Evolutionary conservation across 768 basidiomycete genomes (phyloP).

Genomic region (Austroboletus eburneus): DNA sequence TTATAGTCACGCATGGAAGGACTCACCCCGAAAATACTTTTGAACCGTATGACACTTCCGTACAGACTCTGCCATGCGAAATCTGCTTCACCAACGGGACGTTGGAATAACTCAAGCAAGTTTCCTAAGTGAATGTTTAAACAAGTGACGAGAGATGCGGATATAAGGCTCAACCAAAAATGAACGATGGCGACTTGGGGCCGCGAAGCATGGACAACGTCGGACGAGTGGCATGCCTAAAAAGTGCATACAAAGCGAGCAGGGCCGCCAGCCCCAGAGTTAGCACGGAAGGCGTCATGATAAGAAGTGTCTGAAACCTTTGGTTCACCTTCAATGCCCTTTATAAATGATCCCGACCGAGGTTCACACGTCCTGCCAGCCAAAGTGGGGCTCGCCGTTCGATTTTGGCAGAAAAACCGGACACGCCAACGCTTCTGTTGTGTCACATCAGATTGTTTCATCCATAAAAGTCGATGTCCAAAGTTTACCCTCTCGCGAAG

Average conservation of each 20-base stretch:
- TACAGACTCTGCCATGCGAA: slow-evolving; percentile 28
- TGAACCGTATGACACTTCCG: slow-evolving; percentile 24
- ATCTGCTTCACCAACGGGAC: slow-evolving; percentile 25
- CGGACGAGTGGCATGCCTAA: background rate
- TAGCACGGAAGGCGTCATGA: slow-evolving; percentile 4
- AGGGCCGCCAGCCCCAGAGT: background rate
- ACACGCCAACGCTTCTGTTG: no score
- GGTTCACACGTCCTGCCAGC: no score
- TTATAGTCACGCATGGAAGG: no score
- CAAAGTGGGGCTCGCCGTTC: no score
- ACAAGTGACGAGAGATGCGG: slow-evolving; percentile 4
- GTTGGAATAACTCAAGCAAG: slow-evolving; percentile 21
- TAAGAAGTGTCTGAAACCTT: background rate
- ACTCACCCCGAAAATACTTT: slow-evolving; percentile 21
- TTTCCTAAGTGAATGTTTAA: slow-evolving; percentile 19
- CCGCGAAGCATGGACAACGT: background rate
- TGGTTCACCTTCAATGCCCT: background rate
- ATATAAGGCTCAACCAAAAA: background rate
- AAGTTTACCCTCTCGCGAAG: slow-evolving; percentile 32
- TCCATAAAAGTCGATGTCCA: no score
- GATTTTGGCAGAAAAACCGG: no score
- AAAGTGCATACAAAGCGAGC: background rate
- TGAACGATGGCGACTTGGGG: slow-evolving; percentile 1
- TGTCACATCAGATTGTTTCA: background rate
- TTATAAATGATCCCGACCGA: no score